These are phyloP conservation scores for Malus hybrid DNA, from an alignment of 331 rosid genomes.

Conservation along the genomic window DNA sequence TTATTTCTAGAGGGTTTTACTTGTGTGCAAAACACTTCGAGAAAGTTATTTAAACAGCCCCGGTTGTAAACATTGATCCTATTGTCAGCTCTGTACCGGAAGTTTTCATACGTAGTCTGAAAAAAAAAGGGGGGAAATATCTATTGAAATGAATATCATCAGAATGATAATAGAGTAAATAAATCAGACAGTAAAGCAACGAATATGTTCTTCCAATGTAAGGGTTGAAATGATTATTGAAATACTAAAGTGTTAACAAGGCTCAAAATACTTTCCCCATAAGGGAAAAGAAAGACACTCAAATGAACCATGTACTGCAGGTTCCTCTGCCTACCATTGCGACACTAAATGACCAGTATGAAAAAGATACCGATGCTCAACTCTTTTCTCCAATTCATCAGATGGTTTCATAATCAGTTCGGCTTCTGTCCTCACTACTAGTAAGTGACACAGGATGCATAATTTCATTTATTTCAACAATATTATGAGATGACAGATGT, in stretches of 20 bases:
- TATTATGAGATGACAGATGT: background rate
- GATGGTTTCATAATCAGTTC: background rate
- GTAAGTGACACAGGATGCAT: background rate
- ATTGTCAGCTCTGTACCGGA: constrained; percentile 74
- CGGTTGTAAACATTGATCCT: constrained; percentile 66
- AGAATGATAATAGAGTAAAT: background rate
- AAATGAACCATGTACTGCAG: background rate
- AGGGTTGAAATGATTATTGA: background rate
- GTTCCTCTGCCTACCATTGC: background rate
- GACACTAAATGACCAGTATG: background rate
- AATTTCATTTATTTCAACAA: background rate
- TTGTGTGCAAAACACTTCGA: constrained; percentile 74
- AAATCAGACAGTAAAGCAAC: background rate
- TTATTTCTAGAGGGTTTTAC: constrained; percentile 70
- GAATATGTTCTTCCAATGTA: background rate
- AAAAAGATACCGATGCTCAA: background rate
- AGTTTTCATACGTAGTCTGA: constrained; percentile 93
- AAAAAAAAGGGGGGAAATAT: background rate
- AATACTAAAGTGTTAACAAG: background rate
- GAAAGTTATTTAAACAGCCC: constrained; percentile 69
- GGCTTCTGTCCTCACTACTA: background rate
- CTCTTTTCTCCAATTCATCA: background rate
- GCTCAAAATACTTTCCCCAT: background rate
- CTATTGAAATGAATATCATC: background rate
- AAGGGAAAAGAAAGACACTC: background rate